Conservation (phyloP, 1,284 basidiomycete species). For the Mixia osmundae region DNA sequence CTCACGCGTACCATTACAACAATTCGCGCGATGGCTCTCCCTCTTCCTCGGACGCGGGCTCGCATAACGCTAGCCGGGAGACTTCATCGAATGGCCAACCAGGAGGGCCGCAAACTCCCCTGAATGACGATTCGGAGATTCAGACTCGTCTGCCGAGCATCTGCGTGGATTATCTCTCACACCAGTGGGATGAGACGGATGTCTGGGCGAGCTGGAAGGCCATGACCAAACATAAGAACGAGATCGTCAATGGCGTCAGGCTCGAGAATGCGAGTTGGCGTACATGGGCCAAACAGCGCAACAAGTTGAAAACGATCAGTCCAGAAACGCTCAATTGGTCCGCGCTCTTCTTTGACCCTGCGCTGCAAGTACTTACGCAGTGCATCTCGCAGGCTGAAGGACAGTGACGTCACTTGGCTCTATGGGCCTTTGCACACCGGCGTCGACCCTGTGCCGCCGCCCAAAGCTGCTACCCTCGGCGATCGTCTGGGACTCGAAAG, state of each 20-base stretch:
- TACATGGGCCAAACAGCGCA: conserved; percentile 98
- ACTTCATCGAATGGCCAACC: too few species aligned
- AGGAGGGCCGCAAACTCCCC: conserved; percentile 15
- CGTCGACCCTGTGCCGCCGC: conserved; percentile 38
- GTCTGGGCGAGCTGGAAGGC: conserved; percentile 95
- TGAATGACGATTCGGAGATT: conserved; percentile 30
- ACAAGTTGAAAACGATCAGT: conserved; percentile 79
- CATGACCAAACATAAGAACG: conserved; percentile 96
- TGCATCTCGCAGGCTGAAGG: conserved; percentile 84
- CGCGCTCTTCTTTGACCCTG: conserved; percentile 27
- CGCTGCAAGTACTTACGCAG: background rate
- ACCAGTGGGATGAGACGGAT: conserved; percentile 94
- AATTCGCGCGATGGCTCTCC: conserved; percentile 4
- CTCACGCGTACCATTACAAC: background rate
- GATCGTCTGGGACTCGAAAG: conserved; percentile 30
- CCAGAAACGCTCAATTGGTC: conserved; percentile 98
- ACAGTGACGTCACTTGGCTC: conserved; percentile 96
- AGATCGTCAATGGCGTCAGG: conserved; percentile 81
- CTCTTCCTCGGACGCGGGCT: conserved; percentile 1
- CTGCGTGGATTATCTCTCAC: conserved; percentile 46
- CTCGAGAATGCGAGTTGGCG: conserved; percentile 96
- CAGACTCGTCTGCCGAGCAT: conserved; percentile 31
- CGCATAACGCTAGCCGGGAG: conserved; percentile 13
- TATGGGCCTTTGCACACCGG: conserved; percentile 91
- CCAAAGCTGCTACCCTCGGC: conserved; percentile 28